Percentiles rank a stretch among this genome's conserved stretches.
phyloP scores from a whole-genome alignment of 2,329 filamentous ascomycete genomes.

The Claviceps africana region DNA sequence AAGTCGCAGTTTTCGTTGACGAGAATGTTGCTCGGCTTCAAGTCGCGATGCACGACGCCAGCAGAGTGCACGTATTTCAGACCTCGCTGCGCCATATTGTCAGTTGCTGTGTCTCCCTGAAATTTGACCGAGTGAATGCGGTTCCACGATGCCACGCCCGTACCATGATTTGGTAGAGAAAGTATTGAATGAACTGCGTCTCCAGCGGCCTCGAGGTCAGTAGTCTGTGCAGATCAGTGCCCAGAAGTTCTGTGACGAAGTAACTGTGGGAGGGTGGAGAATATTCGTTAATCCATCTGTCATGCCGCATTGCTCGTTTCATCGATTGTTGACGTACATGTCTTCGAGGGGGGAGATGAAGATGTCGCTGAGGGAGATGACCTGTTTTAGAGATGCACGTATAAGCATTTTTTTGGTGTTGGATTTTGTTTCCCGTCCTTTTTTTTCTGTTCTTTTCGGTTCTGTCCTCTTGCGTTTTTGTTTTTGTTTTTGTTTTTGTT shows the following conservation, averaged over 20 bases:
- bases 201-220: constrained; percentile 90
- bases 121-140: not conserved
- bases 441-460: too few relatives aligned
- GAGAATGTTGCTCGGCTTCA: constrained; percentile 97
- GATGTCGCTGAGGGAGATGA: constrained; percentile 97
- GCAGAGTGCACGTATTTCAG: constrained; percentile 99
- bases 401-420: constrained; percentile 1
- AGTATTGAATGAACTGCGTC: constrained; percentile 99
- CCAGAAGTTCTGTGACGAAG: constrained; percentile 94
- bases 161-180: constrained; percentile 97
- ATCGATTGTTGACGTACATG: constrained; percentile 49
- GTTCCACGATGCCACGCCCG: not conserved
- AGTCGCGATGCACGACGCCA: constrained; percentile 89
- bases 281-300: constrained; percentile 7
- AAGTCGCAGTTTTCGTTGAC: constrained; percentile 99
- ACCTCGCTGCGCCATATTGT: constrained; percentile 50
- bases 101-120: constrained; percentile 2
- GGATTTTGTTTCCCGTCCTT: too few relatives aligned
- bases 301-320: constrained; percentile 3
- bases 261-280: constrained; percentile 43
- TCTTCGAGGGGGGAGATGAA: constrained; percentile 98
- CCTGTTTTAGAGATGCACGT: constrained; percentile 32
- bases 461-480: too few relatives aligned
- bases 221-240: constrained; percentile 89
- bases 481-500: too few relatives aligned